A percentile compares a stretch with the other conserved stretches of the same genome.
phyloP scores from a whole-genome alignment of 2,329 filamentous ascomycete genomes.

The Ophiostoma tasmaniense region DNA sequence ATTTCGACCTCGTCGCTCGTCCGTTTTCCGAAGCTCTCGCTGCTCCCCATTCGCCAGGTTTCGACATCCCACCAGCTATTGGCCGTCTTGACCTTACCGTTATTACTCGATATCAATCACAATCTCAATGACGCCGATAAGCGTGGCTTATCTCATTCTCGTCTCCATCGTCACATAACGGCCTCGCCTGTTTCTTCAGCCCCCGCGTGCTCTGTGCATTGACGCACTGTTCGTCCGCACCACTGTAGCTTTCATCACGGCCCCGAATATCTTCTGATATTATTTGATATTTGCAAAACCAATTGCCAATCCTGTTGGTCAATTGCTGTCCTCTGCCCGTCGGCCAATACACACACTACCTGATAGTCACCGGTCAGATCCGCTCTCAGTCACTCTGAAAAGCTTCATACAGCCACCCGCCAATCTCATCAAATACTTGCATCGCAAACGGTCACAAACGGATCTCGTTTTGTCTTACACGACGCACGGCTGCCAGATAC shows the following conservation, averaged over 20 bases:
- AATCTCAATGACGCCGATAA: slow-evolving; percentile 48
- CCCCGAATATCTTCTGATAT: slow-evolving; percentile 6
- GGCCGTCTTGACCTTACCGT: slow-evolving; percentile 16
- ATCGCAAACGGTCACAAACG: slow-evolving; percentile 1
- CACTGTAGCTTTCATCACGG: slow-evolving; percentile 14
- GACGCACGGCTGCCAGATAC: slow-evolving; percentile 7
- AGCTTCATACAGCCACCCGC: neutral
- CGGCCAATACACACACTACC: neutral
- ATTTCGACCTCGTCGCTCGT: slow-evolving; percentile 5
- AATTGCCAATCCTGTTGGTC: neutral
- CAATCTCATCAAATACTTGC: slow-evolving; percentile 7
- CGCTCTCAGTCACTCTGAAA: neutral
- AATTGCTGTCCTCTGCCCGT: neutral
- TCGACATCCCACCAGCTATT: neutral
- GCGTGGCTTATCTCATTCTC: slow-evolving; percentile 49
- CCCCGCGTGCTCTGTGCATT: neutral
- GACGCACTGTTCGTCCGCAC: neutral
- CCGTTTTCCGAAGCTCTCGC: neutral
- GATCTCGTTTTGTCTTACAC: neutral
- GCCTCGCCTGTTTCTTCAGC: neutral
- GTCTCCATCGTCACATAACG: slow-evolving; percentile 44
- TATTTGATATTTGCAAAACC: neutral
- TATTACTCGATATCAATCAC: slow-evolving; percentile 11
- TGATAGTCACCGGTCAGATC: neutral
- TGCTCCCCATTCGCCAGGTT: neutral